Evolutionary conservation across 2,329 filamentous ascomycete genomes (phyloP), one percentile per base, ranked within the genome.

Genomic region (Hyphodiscus sp.): DNA sequence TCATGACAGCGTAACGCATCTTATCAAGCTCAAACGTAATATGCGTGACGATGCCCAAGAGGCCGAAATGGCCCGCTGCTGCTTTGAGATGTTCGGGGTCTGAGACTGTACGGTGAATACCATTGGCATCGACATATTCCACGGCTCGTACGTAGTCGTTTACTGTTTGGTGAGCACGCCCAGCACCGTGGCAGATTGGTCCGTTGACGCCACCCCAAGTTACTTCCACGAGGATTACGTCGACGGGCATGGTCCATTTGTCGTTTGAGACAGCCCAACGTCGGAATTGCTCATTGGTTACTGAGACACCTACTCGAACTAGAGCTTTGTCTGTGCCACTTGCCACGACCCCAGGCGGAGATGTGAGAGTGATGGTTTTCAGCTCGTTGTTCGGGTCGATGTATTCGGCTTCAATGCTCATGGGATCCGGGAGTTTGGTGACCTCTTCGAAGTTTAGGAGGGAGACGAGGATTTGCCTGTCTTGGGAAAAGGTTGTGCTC

Each of bases 21-120:
- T 70, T 67, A 43, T 74, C 70, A 16, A 77, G 65, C 58, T 75
- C 73, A 20, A 76, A 68, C 0, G 74, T 76, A 45, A 77, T 67
- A 58, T 78, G 74, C 1, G 75, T 78, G 15, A 77, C 68, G 16
- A 78, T 68, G 3, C 75, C 75, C 18, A 77, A 68, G 2, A 77
- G 67, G 1, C 74, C 75, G 46, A 77, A 76, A 51, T 69, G 71
- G 2, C 72, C 72, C 10, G 72, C 71, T 1, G 74, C 74, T 7
- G 73, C 74, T 49, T 65, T 64, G 44, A 77, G 66, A 3, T 69
- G 68, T 1, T 61, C 58, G 10, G 68, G 66, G 13, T 75, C 68
- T 46, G 69, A 67, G 20, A 76, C 69, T 7, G 62, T 63, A 42
- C 70, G 74, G 45, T 70, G 62, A 6, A 66, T 64, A 5, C 75